Percentiles rank a stretch among this genome's conserved stretches.
Conservation (phyloP, 2,329 filamentous ascomycete species). For the Knufia petricola region DNA sequence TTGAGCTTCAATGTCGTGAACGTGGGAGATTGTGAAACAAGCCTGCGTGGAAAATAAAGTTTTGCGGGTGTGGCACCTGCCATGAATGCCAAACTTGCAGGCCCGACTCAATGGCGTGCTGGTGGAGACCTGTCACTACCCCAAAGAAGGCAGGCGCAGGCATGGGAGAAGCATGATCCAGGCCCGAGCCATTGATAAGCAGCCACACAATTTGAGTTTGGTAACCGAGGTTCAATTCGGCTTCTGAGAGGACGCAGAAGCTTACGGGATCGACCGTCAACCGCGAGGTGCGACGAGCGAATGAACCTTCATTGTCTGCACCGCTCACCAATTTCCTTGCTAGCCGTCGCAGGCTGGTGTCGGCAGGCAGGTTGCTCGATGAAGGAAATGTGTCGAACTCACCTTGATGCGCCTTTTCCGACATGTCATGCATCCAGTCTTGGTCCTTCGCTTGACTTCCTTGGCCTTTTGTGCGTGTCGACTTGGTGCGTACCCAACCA, state of each 20-base stretch:
- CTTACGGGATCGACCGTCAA: neutral
- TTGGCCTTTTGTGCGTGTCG: slow-evolving; percentile 46
- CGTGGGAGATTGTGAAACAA: slow-evolving; percentile 2
- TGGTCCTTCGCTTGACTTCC: slow-evolving; percentile 66
- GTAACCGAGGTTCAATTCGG: slow-evolving; percentile 6
- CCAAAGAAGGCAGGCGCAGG: neutral
- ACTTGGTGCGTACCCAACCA: slow-evolving; percentile 17
- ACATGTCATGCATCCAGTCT: slow-evolving; percentile 61
- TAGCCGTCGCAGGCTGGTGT: no score
- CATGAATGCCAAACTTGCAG: neutral
- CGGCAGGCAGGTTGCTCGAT: neutral
- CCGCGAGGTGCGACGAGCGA: neutral
- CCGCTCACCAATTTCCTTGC: neutral
- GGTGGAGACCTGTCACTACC: neutral
- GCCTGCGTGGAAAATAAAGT: slow-evolving; percentile 6
- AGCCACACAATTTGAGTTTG: slow-evolving; percentile 1
- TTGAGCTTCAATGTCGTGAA: neutral
- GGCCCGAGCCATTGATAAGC: neutral
- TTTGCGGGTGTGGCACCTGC: slow-evolving; percentile 5
- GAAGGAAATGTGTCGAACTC: slow-evolving; percentile 27
- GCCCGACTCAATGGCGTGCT: slow-evolving; percentile 6
- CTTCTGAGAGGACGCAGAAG: slow-evolving; percentile 7
- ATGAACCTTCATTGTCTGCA: neutral
- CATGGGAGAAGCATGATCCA: neutral
- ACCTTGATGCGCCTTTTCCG: slow-evolving; percentile 65